Conservation (phyloP, 768 basidiomycete species). For the Phaffia tasmanica region DNA sequence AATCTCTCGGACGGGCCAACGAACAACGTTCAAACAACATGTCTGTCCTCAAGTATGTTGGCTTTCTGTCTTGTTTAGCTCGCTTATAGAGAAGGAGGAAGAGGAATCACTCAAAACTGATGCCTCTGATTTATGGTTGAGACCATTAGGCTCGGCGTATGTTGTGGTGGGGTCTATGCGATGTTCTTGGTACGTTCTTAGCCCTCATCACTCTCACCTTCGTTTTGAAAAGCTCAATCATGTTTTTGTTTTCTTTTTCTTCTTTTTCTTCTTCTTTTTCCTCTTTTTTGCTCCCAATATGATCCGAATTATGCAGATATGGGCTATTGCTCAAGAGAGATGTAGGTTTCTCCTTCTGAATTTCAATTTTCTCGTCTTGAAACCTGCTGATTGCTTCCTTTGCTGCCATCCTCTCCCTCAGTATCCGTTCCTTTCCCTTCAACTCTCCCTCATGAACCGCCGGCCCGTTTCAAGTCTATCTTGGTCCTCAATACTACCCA, state of each 20-base stretch:
- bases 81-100: not conserved
- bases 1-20: too few species aligned
- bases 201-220: slow-evolving; percentile 10
- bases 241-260: not conserved
- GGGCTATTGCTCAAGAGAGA: slow-evolving; percentile 91
- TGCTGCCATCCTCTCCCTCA: slow-evolving; percentile 32
- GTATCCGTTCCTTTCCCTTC: slow-evolving; percentile 76
- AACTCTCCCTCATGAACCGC: slow-evolving; percentile 44
- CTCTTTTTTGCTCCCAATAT: not conserved
- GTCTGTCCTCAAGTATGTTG: slow-evolving; percentile 12
- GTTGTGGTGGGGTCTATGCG: slow-evolving; percentile 77
- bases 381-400: slow-evolving; percentile 23
- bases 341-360: slow-evolving; percentile 43
- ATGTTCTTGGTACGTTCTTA: slow-evolving; percentile 66
- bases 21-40: slow-evolving; percentile 4
- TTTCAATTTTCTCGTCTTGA: slow-evolving; percentile 16
- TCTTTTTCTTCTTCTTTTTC: not conserved
- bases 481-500: slow-evolving; percentile 77
- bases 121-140: not conserved
- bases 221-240: slow-evolving; percentile 14
- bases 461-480: slow-evolving; percentile 64
- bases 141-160: slow-evolving; percentile 47
- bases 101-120: slow-evolving; percentile 1
- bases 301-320: slow-evolving; percentile 45
- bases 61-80: not conserved